Base-by-base conservation (phyloP, 2,329 filamentous ascomycete genomes). In the Microthyrium microscopicum region DNA sequence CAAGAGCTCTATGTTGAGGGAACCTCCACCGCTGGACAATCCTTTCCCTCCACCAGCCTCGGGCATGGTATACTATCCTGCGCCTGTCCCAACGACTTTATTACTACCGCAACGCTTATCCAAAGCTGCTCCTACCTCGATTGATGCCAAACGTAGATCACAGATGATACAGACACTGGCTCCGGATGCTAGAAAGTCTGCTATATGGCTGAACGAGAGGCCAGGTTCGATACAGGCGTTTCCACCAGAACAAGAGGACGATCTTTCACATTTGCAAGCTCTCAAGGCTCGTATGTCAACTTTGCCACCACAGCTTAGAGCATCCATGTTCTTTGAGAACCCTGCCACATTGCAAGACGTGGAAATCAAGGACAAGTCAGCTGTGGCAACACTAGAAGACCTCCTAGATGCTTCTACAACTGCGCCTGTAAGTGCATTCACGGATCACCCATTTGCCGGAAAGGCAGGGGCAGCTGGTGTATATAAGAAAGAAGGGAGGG, bases 61-160 rank as follows among this genome's bases (percentile, higher is more conserved):
- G 42, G 64, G 75, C 44, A 93, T 95, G 81, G 72, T 93, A 7
- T 95, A 77, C 55, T 98, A 98, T 52, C 89, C 89, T 11, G 89
- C 89, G 3, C 85, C 83, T 1, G 89, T 98, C 3, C 89, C 89
- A 3, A 76, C 79, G 40, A 85, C 92, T 75, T 66, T 98, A 37
- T 95, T 93, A 46, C 60, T 98, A 9, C 89, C 89, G 1, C 83
- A 84, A 28, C 80, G 83, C 45, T 60, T 95, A 32, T 92, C 85
- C 1, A 80, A 76, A 45, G 67, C 73, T 33, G 73, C 77, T 6
- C 69, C 77, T 34, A 58, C 69, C 3, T 57, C 64, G 7, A 65
- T 73, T 4, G 67, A 74, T 35, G 76, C 83, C 36, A 68, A 74
- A 43, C 70, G 81, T 34, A 73, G 78, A 16, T 80, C 81, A 1